phyloP scores from a whole-genome alignment of 1,284 basidiomycete species.

The Anthracocystis setariae region DNA sequence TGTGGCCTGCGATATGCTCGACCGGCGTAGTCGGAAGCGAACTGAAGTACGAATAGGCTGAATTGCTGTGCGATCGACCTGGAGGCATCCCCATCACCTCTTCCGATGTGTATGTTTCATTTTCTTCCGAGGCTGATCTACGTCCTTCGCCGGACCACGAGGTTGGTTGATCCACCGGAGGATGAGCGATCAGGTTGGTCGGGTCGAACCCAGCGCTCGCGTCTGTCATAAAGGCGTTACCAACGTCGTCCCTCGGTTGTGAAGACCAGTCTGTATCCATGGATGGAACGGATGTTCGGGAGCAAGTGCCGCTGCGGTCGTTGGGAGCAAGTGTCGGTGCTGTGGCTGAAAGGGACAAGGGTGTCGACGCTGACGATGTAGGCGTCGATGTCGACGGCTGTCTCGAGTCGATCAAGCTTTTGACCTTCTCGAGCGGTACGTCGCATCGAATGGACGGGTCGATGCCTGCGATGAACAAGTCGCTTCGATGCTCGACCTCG shows the following conservation, averaged over 20 bases:
- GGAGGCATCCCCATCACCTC: not conserved
- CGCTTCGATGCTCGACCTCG: constrained; percentile 19
- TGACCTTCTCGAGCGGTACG: constrained; percentile 24
- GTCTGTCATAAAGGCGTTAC: not conserved
- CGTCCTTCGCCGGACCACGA: constrained; percentile 4
- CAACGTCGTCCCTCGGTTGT: not conserved
- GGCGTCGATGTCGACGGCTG: constrained; percentile 10
- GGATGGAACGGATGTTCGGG: constrained; percentile 8
- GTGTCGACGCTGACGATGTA: constrained; percentile 15
- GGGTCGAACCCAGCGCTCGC: constrained; percentile 9
- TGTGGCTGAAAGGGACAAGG: constrained; percentile 4
- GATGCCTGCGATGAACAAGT: constrained; percentile 14
- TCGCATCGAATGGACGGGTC: constrained; percentile 27
- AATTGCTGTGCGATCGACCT: constrained; percentile 13
- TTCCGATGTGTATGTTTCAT: constrained; percentile 16
- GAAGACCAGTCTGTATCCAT: constrained; percentile 11
- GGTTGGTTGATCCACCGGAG: constrained; percentile 8
- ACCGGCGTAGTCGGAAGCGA: constrained; percentile 33
- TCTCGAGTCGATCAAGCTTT: constrained; percentile 21
- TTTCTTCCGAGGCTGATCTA: constrained; percentile 17
- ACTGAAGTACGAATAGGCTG: constrained; percentile 23
- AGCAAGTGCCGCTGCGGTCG: constrained; percentile 9
- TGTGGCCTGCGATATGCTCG: constrained; percentile 5
- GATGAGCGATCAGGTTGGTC: constrained; percentile 9
- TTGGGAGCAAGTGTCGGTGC: constrained; percentile 1